Evolutionary conservation across 1,284 basidiomycete species (phyloP).

Genomic region (Tilletia indica): DNA sequence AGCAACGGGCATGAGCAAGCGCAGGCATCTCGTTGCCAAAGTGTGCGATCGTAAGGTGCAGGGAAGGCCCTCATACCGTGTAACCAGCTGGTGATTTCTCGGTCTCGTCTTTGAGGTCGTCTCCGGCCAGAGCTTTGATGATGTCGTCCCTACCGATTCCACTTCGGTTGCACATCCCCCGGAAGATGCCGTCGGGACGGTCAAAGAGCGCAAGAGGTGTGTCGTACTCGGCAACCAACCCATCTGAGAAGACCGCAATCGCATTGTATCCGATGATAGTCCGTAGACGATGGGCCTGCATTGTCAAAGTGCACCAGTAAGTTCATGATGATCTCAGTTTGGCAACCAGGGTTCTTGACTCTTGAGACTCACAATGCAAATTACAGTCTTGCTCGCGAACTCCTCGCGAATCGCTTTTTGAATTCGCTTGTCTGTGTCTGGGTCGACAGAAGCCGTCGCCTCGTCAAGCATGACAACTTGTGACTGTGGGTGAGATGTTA

Average conservation of each 20-base stretch:
- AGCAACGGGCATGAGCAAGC: too few species aligned
- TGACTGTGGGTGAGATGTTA: not conserved
- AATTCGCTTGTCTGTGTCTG: constrained; percentile 77
- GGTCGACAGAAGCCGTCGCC: constrained; percentile 74
- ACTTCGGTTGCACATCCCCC: constrained; percentile 63
- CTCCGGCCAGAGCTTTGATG: not conserved
- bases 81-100: too few species aligned
- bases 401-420: constrained; percentile 80
- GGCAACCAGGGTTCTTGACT: not conserved
- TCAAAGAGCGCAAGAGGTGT: constrained; percentile 67
- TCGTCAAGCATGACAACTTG: constrained; percentile 61
- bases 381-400: constrained; percentile 74
- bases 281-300: constrained; percentile 65
- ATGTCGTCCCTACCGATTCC: not conserved
- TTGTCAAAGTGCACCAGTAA: not conserved
- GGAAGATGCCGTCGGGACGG: constrained; percentile 64
- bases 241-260: constrained; percentile 75
- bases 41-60: too few species aligned
- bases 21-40: too few species aligned
- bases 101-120: not conserved
- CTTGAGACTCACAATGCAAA: constrained; percentile 62
- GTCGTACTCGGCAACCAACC: constrained; percentile 71
- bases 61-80: too few species aligned
- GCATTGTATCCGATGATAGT: constrained; percentile 79
- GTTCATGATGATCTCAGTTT: too few species aligned